A percentile compares a stretch with the other conserved stretches of the same genome.
Evolutionary conservation across 2,329 filamentous ascomycete species (phyloP).

Genomic region (Pestalotiopsis sp.): DNA sequence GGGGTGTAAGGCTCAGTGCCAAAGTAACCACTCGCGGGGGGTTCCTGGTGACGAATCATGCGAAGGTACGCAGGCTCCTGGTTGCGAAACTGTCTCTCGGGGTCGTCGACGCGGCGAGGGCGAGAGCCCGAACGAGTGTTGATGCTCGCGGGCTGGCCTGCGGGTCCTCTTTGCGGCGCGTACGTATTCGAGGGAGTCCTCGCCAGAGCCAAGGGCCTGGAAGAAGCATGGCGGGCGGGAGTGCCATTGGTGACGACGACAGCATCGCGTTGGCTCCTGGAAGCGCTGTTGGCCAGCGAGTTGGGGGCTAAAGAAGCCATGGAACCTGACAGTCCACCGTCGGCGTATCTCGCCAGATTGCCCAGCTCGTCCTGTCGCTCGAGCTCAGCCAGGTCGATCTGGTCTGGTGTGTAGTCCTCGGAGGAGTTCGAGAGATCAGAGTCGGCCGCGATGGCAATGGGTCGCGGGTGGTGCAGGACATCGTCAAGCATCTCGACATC

Average conservation of each 20-base stretch:
- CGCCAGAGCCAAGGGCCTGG: conserved; percentile 65
- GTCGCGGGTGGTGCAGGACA: conserved; percentile 41
- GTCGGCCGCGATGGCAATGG: conserved; percentile 42
- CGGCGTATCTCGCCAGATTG: conserved; percentile 46
- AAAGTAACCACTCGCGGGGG: conserved; percentile 66
- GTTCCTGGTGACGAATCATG: conserved; percentile 79
- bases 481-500: conserved; percentile 49
- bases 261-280: conserved; percentile 43
- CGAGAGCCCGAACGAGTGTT: conserved; percentile 44
- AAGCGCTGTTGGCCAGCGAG: conserved; percentile 42
- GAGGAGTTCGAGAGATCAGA: conserved; percentile 52
- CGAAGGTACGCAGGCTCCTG: conserved; percentile 96
- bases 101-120: conserved; percentile 52
- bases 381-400: conserved; percentile 46
- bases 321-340: conserved; percentile 42
- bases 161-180: conserved; percentile 63
- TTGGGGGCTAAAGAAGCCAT: conserved; percentile 45
- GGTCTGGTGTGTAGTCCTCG: conserved; percentile 47
- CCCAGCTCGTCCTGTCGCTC: conserved; percentile 54
- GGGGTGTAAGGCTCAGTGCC: conserved; percentile 64
- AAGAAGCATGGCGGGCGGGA: conserved; percentile 53
- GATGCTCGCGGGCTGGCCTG: conserved; percentile 44
- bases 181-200: conserved; percentile 82
- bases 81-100: conserved; percentile 60
- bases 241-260: conserved; percentile 30